These are phyloP conservation scores for Ceratocystis cubensis DNA, from an alignment of 2,329 filamentous ascomycete genomes.

Conservation along the genomic window DNA sequence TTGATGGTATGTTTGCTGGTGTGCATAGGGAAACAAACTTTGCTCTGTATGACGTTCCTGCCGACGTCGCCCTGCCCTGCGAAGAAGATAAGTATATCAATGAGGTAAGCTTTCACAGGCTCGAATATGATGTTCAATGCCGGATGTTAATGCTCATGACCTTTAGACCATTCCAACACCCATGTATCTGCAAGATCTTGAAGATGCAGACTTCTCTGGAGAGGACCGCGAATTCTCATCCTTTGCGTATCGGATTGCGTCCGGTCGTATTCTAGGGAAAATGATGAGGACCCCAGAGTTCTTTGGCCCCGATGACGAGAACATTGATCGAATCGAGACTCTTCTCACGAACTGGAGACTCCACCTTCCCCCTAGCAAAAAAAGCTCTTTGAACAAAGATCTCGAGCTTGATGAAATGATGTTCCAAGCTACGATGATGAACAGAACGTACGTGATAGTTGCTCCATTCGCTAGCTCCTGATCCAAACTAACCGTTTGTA, in stretches of 20 bases:
- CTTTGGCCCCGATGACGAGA: constrained; percentile 42
- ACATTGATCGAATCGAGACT: constrained; percentile 39
- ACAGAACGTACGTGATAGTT: constrained; percentile 35
- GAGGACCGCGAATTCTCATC: constrained; percentile 65
- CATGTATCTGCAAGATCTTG: constrained; percentile 59
- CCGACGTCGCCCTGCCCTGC: constrained; percentile 64
- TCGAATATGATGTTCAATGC: not conserved
- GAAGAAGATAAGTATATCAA: constrained; percentile 61
- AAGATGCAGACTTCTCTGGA: constrained; percentile 60
- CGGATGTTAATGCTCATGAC: constrained; percentile 1
- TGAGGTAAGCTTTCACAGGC: constrained; percentile 35
- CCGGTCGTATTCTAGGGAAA: constrained; percentile 62
- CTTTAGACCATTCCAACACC: constrained; percentile 44
- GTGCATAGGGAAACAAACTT: constrained; percentile 63
- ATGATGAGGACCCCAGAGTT: constrained; percentile 51
- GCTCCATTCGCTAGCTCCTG: not conserved
- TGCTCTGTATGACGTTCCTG: constrained; percentile 51
- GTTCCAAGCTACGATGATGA: constrained; percentile 81
- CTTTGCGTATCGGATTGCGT: constrained; percentile 72
- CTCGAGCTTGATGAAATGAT: constrained; percentile 76
- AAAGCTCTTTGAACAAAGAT: constrained; percentile 53
- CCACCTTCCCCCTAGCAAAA: constrained; percentile 61
- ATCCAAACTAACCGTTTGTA: not conserved
- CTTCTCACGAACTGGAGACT: constrained; percentile 62
- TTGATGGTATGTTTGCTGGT: constrained; percentile 73